Evolutionary conservation across 176 grass and related monocot genomes (phyloP).

Genomic region (Lolium rigidum): DNA sequence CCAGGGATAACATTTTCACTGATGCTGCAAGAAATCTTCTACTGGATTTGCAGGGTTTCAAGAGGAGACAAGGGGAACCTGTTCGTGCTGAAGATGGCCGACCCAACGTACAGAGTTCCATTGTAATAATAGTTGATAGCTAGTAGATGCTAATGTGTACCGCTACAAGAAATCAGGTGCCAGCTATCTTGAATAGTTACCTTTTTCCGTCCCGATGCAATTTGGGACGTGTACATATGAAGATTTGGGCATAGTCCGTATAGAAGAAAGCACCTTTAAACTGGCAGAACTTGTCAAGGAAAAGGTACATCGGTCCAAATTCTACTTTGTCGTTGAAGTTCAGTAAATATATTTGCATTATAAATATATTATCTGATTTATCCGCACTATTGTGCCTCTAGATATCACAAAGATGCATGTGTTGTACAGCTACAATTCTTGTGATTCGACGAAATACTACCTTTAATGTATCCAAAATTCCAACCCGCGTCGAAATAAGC

Average conservation of each 20-base stretch:
- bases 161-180: conserved; percentile 11
- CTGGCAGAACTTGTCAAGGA: not conserved
- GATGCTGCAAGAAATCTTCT: conserved; percentile 1
- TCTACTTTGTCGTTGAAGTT: not conserved
- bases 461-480: not conserved
- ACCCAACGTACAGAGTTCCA: conserved; percentile 85
- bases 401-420: not conserved
- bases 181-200: conserved; percentile 15
- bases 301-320: not conserved
- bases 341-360: not conserved
- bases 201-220: not conserved
- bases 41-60: conserved; percentile 66
- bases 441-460: not conserved
- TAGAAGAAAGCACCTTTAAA: not conserved
- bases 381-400: not conserved
- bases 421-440: not conserved
- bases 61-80: conserved; percentile 93
- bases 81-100: conserved; percentile 90
- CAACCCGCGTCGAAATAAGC: not conserved
- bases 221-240: conserved; percentile 43
- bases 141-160: not conserved
- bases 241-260: conserved; percentile 12
- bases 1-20: conserved; percentile 4
- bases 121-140: conserved; percentile 45
- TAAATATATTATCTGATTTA: not conserved